A percentile compares a stretch with the other conserved stretches of the same genome.
Evolutionary conservation across 2,329 filamentous ascomycete species (phyloP).

Genomic region (Xylariaceae sp.): DNA sequence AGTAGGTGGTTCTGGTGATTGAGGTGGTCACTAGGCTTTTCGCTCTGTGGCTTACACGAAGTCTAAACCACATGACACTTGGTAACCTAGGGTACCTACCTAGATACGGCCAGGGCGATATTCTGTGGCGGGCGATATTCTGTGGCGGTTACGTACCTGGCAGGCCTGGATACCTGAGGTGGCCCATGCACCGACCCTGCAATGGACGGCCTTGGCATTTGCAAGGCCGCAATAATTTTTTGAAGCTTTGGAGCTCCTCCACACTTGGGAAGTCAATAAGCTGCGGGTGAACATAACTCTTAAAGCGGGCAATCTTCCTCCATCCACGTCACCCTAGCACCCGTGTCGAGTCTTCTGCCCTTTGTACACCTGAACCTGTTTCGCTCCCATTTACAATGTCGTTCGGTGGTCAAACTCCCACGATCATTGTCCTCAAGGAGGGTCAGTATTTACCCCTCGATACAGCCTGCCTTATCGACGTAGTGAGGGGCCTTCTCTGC

Average conservation of each 20-base stretch:
- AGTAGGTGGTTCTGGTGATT: too few species aligned
- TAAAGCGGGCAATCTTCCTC: background rate
- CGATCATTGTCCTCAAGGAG: conserved; percentile 97
- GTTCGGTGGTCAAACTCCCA: conserved; percentile 95
- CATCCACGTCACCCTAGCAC: too few species aligned
- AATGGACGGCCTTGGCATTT: background rate
- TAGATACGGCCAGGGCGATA: too few species aligned
- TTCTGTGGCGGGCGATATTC: too few species aligned
- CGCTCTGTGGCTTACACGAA: too few species aligned
- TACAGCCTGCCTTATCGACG: background rate
- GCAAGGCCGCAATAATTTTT: conserved; percentile 46
- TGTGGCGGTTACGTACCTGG: too few species aligned
- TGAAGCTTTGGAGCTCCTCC: conserved; percentile 35
- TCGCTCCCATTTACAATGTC: conserved; percentile 59
- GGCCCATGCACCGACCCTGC: background rate
- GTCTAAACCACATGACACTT: too few species aligned
- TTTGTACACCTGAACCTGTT: background rate
- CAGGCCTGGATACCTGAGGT: background rate
- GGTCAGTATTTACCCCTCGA: conserved; percentile 54
- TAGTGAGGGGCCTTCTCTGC: background rate
- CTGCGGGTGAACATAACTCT: conserved; percentile 6
- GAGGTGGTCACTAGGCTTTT: too few species aligned
- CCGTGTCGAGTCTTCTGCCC: background rate
- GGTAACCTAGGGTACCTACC: too few species aligned
- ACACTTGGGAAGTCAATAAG: conserved; percentile 12